Evolutionary conservation across 371 early-diverging fungal species (phyloP).

Genomic region (Zopfochytrium polystomum): DNA sequence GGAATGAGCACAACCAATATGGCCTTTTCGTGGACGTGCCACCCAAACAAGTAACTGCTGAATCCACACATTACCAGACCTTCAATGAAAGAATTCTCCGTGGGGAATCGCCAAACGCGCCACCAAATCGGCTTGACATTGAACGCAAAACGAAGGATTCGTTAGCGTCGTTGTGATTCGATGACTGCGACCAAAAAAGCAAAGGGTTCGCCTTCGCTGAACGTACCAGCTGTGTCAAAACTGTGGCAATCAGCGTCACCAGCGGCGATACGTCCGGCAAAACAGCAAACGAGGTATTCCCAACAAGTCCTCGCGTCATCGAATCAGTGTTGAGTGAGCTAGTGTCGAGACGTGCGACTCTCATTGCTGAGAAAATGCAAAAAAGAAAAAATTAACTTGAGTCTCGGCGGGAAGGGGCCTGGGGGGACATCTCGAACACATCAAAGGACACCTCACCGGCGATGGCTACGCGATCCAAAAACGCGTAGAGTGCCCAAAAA

Average conservation of each 20-base stretch:
- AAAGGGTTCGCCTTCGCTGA: neutral
- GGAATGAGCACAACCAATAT: constrained; percentile 82
- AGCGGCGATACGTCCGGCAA: constrained; percentile 72
- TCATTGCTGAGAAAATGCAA: neutral
- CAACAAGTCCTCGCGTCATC: constrained; percentile 89
- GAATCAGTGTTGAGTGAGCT: too few species aligned
- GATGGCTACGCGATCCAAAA: constrained; percentile 72
- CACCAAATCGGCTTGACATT: neutral
- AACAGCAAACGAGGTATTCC: constrained; percentile 79
- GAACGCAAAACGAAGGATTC: too few species aligned
- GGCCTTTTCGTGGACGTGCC: constrained; percentile 99
- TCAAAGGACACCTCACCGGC: too few species aligned
- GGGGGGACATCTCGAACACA: too few species aligned
- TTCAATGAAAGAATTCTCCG: constrained; percentile 67
- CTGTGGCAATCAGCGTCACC: constrained; percentile 68
- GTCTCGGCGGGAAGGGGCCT: too few species aligned
- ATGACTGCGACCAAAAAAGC: constrained; percentile 2
- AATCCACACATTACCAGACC: constrained; percentile 77
- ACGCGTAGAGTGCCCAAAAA: constrained; percentile 92
- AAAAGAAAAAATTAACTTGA: constrained; percentile 8
- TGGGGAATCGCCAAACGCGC: constrained; percentile 64
- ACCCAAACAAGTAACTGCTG: constrained; percentile 89
- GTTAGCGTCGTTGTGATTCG: constrained; percentile 17
- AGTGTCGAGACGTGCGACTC: too few species aligned
- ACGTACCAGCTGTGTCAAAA: constrained; percentile 66